phyloP scores from a whole-genome alignment of 2,329 filamentous ascomycete species.

The Stachybotrys elegans region DNA sequence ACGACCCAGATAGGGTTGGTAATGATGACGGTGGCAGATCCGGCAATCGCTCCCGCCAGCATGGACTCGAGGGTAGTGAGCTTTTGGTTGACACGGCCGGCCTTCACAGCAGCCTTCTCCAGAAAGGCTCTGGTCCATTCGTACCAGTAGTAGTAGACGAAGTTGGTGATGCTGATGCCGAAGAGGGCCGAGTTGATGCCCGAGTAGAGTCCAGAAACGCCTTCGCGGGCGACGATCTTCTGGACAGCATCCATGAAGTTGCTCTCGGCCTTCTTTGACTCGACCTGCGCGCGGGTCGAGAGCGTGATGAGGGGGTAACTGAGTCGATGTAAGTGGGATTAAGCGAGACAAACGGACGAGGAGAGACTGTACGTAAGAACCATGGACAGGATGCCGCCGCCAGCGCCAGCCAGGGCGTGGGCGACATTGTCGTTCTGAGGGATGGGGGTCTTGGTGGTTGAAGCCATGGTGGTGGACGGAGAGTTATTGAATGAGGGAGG shows the following conservation, averaged over 20 bases:
- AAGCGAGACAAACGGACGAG: not conserved
- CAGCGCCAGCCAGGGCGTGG: slow-evolving; percentile 87
- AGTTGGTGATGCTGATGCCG: slow-evolving; percentile 97
- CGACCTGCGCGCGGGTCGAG: slow-evolving; percentile 94
- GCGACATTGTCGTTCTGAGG: slow-evolving; percentile 96
- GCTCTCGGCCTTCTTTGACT: slow-evolving; percentile 87
- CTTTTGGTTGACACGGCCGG: slow-evolving; percentile 70
- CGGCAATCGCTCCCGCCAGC: slow-evolving; percentile 89
- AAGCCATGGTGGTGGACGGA: slow-evolving; percentile 27
- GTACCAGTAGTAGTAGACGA: slow-evolving; percentile 99
- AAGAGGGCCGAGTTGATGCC: slow-evolving; percentile 92
- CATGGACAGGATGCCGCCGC: slow-evolving; percentile 93
- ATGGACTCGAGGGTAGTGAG: slow-evolving; percentile 91
- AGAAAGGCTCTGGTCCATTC: slow-evolving; percentile 92
- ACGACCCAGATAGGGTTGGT: slow-evolving; percentile 99
- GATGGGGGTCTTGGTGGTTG: slow-evolving; percentile 52
- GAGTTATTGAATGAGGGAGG: too few species aligned
- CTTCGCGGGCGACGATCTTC: slow-evolving; percentile 87
- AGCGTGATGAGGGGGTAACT: slow-evolving; percentile 96
- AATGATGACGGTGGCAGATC: slow-evolving; percentile 87
- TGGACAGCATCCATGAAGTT: slow-evolving; percentile 78
- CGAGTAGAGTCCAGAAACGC: slow-evolving; percentile 81
- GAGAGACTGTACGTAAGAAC: slow-evolving; percentile 66
- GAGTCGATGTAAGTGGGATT: slow-evolving; percentile 10
- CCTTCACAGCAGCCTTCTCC: slow-evolving; percentile 67